Evolutionary conservation across 1,139 yeast species (phyloP).

Genomic region (Hyphopichia fennica): DNA sequence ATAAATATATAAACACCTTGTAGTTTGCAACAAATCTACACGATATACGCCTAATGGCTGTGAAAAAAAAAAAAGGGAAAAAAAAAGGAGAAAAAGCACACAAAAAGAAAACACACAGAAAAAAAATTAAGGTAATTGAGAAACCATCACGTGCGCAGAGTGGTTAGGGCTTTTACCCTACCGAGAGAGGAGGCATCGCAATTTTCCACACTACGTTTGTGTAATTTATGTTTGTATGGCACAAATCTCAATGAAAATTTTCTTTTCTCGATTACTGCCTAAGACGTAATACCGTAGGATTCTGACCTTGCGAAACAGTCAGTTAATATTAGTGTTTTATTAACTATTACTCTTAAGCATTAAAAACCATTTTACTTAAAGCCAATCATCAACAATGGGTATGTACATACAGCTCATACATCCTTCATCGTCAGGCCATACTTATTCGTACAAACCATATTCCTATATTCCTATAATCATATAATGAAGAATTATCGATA

Average conservation of each 20-base stretch:
- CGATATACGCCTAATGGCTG: no score
- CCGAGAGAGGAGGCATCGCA: neutral
- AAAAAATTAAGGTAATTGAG: no score
- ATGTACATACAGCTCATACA: conserved; percentile 10
- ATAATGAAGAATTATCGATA: neutral
- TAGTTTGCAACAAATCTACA: no score
- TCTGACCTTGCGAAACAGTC: neutral
- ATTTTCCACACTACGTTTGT: conserved; percentile 1
- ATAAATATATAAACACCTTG: no score
- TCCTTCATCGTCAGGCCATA: neutral
- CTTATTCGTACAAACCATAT: neutral
- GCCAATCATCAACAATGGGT: conserved; percentile 19
- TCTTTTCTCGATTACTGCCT: conserved; percentile 13
- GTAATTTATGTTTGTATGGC: neutral
- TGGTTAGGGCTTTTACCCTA: neutral
- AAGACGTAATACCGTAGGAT: conserved; percentile 3
- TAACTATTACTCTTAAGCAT: neutral
- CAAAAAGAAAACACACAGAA: no score
- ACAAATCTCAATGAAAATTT: conserved; percentile 10
- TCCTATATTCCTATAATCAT: no score
- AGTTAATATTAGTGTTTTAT: neutral
- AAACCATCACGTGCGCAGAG: neutral
- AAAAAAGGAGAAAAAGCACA: no score
- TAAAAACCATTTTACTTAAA: conserved; percentile 7
- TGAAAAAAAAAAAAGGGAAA: no score